Evolutionary conservation across 73 alveolate genomes (phyloP).

Genomic region (Paramecium sexaurelia): DNA sequence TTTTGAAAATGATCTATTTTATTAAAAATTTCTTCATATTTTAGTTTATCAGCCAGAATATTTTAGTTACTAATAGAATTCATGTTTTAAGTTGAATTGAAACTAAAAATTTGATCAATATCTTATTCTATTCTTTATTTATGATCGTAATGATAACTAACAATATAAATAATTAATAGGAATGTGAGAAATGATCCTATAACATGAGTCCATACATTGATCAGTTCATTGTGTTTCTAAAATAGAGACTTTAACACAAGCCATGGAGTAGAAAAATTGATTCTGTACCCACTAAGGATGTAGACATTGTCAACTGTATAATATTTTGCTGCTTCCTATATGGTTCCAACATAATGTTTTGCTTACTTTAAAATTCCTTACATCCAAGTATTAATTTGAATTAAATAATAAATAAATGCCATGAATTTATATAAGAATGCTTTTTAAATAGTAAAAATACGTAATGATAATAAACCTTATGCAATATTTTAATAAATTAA

Average conservation of each 20-base stretch:
- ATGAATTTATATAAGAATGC: background rate
- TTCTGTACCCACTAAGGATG: constrained; percentile 86
- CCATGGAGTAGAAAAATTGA: constrained; percentile 76
- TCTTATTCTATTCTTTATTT: background rate
- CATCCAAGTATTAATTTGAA: background rate
- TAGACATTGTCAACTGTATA: constrained; percentile 81
- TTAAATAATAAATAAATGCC: background rate
- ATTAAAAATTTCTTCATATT: constrained; percentile 1
- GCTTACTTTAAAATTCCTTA: background rate
- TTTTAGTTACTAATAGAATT: background rate
- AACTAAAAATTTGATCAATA: constrained; percentile 26
- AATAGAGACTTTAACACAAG: constrained; percentile 77
- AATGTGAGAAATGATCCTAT: constrained; percentile 74
- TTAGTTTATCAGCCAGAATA: background rate
- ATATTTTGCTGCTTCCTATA: constrained; percentile 73
- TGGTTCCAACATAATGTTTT: constrained; percentile 75
- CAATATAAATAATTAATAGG: constrained; percentile 24
- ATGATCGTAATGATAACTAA: background rate
- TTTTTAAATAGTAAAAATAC: background rate
- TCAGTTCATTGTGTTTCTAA: constrained; percentile 85
- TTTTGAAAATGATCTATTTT: constrained; percentile 14
- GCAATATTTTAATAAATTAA: constrained; percentile 5
- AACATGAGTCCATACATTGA: constrained; percentile 92
- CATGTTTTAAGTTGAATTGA: background rate
- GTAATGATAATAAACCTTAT: background rate